Conservation (phyloP, 2,329 filamentous ascomycete genomes). For the Colletotrichum spaethianum region DNA sequence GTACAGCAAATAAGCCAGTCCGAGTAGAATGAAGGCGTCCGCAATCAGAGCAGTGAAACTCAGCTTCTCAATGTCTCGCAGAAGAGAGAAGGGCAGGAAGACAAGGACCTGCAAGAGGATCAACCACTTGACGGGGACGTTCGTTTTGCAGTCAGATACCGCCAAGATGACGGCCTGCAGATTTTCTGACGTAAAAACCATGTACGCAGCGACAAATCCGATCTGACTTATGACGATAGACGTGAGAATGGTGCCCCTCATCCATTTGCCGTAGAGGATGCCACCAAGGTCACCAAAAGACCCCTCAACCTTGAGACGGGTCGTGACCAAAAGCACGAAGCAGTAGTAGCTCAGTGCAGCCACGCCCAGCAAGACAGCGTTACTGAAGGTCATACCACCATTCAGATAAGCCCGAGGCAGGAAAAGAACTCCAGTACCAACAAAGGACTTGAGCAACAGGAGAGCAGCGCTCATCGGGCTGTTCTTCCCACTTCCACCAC, state of each 20-base stretch:
- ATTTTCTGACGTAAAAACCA: constrained; percentile 97
- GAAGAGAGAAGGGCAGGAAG: constrained; percentile 92
- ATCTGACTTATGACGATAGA: constrained; percentile 97
- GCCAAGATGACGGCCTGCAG: constrained; percentile 94
- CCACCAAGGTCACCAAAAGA: constrained; percentile 98
- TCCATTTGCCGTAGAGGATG: constrained; percentile 89
- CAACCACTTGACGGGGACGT: constrained; percentile 89
- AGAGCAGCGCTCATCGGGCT: constrained; percentile 84
- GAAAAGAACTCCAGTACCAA: constrained; percentile 96
- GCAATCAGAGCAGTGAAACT: constrained; percentile 95
- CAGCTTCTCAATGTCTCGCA: constrained; percentile 97
- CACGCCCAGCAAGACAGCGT: constrained; percentile 87
- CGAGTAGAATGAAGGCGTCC: constrained; percentile 93
- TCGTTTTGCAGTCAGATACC: constrained; percentile 87
- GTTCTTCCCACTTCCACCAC: constrained; percentile 81
- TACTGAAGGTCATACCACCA: constrained; percentile 97
- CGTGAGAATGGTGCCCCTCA: constrained; percentile 87
- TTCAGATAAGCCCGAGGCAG: constrained; percentile 94
- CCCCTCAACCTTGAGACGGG: constrained; percentile 87
- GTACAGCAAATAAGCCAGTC: constrained; percentile 94
- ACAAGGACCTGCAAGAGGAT: constrained; percentile 96
- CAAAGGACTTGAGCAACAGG: constrained; percentile 95
- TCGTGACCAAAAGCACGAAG: constrained; percentile 93
- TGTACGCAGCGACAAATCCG: constrained; percentile 95
- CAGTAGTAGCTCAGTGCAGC: constrained; percentile 95